Evolutionary conservation across 2,329 filamentous ascomycete species (phyloP).

Genomic region (Beauveria caledonica): DNA sequence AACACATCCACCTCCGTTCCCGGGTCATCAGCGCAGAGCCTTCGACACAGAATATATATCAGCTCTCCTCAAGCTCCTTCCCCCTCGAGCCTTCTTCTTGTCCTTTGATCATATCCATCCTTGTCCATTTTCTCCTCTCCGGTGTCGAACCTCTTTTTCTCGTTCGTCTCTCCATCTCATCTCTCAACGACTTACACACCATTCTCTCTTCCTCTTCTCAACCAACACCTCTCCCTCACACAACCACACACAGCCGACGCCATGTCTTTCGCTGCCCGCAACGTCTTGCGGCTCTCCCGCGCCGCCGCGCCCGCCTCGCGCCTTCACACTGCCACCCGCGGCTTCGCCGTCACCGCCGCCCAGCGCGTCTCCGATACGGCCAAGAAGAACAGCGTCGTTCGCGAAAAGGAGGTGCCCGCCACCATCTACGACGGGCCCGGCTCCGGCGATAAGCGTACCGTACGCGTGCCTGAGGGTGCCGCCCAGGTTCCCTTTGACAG

Average conservation of each 20-base stretch:
- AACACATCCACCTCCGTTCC: constrained; percentile 5
- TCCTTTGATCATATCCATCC: constrained; percentile 1
- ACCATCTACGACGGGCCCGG: constrained; percentile 39
- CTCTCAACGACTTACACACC: background rate
- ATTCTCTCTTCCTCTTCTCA: background rate
- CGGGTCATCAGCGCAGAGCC: constrained; percentile 5
- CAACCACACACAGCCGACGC: constrained; percentile 13
- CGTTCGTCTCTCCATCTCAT: background rate
- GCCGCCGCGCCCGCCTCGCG: constrained; percentile 21
- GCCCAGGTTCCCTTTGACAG: constrained; percentile 35
- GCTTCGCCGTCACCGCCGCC: constrained; percentile 24
- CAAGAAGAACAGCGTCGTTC: constrained; percentile 44
- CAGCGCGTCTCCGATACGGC: constrained; percentile 29
- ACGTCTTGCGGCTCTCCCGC: constrained; percentile 24
- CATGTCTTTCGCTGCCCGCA: constrained; percentile 30
- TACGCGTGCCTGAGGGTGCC: constrained; percentile 39
- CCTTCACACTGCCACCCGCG: constrained; percentile 15
- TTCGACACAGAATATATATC: constrained; percentile 10
- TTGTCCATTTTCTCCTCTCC: background rate
- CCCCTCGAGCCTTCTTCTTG: background rate
- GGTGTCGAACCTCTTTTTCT: background rate
- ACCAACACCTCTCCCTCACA: constrained; percentile 1
- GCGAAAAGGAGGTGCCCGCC: constrained; percentile 49
- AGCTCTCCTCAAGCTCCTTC: background rate
- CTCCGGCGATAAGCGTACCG: constrained; percentile 48